Percentiles rank a stretch among this genome's conserved stretches.
These are phyloP conservation scores for Trichoderma gracile DNA, from an alignment of 2,329 filamentous ascomycete genomes.

Conservation along the genomic window DNA sequence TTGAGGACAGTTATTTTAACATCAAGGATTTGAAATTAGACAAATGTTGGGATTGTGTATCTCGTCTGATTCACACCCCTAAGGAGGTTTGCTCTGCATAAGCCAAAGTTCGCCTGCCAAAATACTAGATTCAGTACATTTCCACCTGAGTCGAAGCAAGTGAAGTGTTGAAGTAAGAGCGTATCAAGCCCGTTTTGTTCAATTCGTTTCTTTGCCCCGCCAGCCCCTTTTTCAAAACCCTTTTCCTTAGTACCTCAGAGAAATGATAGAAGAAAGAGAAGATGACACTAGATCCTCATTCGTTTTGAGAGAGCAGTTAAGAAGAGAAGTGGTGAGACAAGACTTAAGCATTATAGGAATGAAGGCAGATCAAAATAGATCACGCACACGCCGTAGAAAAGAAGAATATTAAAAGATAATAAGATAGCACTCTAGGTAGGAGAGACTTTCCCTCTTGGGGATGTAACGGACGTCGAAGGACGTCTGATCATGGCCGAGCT, in stretches of 20 bases:
- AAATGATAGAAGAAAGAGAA: neutral
- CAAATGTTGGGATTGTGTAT: no score
- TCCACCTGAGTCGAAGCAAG: no score
- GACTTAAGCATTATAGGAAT: slow-evolving; percentile 4
- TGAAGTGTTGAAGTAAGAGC: no score
- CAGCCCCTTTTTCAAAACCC: no score
- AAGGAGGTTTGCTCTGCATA: no score
- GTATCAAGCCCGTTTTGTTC: no score
- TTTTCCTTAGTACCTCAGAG: no score
- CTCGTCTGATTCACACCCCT: no score
- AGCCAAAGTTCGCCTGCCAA: no score
- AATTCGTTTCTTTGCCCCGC: neutral
- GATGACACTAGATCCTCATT: neutral
- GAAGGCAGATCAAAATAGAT: slow-evolving; percentile 10
- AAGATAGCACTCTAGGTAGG: neutral
- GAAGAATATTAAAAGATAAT: neutral
- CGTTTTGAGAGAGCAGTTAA: neutral
- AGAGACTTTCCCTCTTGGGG: neutral
- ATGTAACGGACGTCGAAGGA: neutral
- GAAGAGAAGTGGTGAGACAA: neutral
- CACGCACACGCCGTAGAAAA: neutral
- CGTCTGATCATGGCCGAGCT: neutral
- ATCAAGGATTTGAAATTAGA: no score
- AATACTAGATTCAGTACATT: no score
- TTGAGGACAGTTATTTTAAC: no score